phyloP scores from a whole-genome alignment of 2,329 filamentous ascomycete species.

The Sphaerostilbella broomeana region DNA sequence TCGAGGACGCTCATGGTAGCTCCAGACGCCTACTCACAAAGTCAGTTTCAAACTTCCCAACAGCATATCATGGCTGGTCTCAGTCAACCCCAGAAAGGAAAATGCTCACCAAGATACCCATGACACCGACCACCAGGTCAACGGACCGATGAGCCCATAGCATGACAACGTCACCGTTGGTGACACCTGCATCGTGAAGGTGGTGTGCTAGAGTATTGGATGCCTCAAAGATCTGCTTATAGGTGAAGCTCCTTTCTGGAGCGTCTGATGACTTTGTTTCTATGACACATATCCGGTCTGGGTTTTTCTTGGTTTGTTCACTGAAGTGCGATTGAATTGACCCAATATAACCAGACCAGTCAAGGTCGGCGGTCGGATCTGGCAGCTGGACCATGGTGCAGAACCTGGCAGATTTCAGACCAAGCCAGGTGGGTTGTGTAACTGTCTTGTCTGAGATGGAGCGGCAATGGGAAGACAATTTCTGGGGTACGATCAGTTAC shows the following conservation, averaged over 20 bases:
- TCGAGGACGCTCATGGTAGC: slow-evolving; percentile 64
- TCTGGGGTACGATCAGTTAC: neutral
- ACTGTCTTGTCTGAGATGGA: neutral
- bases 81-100: too few species aligned
- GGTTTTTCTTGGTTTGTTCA: slow-evolving; percentile 59
- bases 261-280: slow-evolving; percentile 39
- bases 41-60: too few species aligned
- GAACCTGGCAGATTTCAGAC: too few species aligned
- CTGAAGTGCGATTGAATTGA: slow-evolving; percentile 64
- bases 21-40: slow-evolving; percentile 41
- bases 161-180: slow-evolving; percentile 85
- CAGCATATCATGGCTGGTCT: too few species aligned
- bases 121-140: slow-evolving; percentile 59
- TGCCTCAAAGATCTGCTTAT: slow-evolving; percentile 78
- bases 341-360: slow-evolving; percentile 59
- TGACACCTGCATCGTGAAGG: slow-evolving; percentile 64
- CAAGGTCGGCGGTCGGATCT: slow-evolving; percentile 60
- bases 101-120: slow-evolving; percentile 54
- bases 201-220: slow-evolving; percentile 77
- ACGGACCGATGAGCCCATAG: slow-evolving; percentile 78
- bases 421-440: neutral
- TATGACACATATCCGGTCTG: slow-evolving; percentile 48
- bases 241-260: slow-evolving; percentile 66
- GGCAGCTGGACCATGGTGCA: slow-evolving; percentile 35
- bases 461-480: neutral